Percentiles rank a stretch among this genome's conserved stretches.
Evolutionary conservation across 108 stramenopile genomes (phyloP).

Genomic region (Pseudonitzschia multiseries): DNA sequence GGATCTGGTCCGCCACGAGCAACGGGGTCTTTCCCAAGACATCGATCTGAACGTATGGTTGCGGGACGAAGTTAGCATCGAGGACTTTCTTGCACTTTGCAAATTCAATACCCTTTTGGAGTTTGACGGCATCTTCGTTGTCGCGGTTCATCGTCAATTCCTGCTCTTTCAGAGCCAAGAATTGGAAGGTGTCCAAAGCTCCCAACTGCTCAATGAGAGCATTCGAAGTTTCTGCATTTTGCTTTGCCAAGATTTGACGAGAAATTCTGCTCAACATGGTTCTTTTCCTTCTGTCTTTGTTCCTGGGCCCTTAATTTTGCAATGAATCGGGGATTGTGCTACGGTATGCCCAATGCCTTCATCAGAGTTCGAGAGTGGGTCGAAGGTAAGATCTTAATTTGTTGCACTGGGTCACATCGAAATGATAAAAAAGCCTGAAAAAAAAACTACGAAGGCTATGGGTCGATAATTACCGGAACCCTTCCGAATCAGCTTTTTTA

Average conservation of each 20-base stretch:
- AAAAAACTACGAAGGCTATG: too few relatives aligned
- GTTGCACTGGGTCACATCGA: too few relatives aligned
- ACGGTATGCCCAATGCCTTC: too few relatives aligned
- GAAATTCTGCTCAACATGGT: constrained; percentile 35
- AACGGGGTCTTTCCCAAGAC: constrained; percentile 83
- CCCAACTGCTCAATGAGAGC: constrained; percentile 66
- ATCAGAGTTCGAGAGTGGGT: too few relatives aligned
- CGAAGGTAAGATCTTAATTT: too few relatives aligned
- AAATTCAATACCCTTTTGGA: constrained; percentile 75
- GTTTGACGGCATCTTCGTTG: constrained; percentile 72
- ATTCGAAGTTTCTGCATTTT: constrained; percentile 82
- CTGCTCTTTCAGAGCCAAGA: constrained; percentile 55
- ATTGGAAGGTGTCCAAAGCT: constrained; percentile 36
- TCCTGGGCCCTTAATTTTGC: too few relatives aligned
- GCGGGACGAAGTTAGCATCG: constrained; percentile 70
- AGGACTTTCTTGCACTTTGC: constrained; percentile 84
- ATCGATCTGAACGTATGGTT: constrained; percentile 77
- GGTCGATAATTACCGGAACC: too few relatives aligned
- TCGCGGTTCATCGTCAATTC: constrained; percentile 65
- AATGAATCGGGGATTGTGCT: too few relatives aligned
- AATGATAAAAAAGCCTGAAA: too few relatives aligned
- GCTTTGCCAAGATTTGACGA: constrained; percentile 46
- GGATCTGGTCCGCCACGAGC: constrained; percentile 68
- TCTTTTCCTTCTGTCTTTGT: not conserved
- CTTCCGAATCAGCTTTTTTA: too few relatives aligned